Base-by-base conservation (phyloP, 2,329 filamentous ascomycete species). In the Epichloe scottii region DNA sequence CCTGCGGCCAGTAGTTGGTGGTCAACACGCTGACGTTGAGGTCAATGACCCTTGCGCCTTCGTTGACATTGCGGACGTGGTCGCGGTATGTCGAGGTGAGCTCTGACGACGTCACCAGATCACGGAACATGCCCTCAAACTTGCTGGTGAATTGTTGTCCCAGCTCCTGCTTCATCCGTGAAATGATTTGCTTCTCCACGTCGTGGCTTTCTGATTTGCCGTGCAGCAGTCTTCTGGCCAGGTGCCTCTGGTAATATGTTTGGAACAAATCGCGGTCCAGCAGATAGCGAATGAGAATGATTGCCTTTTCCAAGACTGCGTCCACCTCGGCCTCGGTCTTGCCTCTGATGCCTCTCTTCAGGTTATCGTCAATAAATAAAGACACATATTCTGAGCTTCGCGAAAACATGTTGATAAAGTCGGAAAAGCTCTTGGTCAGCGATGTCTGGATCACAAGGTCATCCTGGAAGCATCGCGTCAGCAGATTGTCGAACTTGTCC, bases 121-220 rank as follows among this genome's bases (percentile, higher is more conserved):
- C 93, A 68, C 89, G 90, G 73, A 98, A 96, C 89, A 98, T 97
- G 57, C 89, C 87, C 63, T 98, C 93, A 43, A 98, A 81, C 64
- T 94, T 95, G 61, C 81, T 75, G 0, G 93, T 97, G 65, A 97
- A 97, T 58, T 89, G 84, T 65, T 94, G 95, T 39, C 93, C 93
- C 49, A 97, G 81, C 65, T 96, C 91, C 62, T 93, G 81, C 76
- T 96, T 97, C 89, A 98, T 96, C 56, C 91, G 87, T 0, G 84
- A 85, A 49, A 98, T 93, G 80, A 98, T 94, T 61, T 93, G 85
- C 65, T 91, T 90, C 69, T 98, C 93, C 1, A 89, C 88, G 61
- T 96, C 91, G 56, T 88, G 84, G 63, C 87, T 95, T 58, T 94
- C 84, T 0, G 89, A 91, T 60, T 93, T 94, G 63, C 85, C 87